phyloP scores from a whole-genome alignment of 495 filamentous ascomycete genomes.

The Pyrenopolyporus hunteri region DNA sequence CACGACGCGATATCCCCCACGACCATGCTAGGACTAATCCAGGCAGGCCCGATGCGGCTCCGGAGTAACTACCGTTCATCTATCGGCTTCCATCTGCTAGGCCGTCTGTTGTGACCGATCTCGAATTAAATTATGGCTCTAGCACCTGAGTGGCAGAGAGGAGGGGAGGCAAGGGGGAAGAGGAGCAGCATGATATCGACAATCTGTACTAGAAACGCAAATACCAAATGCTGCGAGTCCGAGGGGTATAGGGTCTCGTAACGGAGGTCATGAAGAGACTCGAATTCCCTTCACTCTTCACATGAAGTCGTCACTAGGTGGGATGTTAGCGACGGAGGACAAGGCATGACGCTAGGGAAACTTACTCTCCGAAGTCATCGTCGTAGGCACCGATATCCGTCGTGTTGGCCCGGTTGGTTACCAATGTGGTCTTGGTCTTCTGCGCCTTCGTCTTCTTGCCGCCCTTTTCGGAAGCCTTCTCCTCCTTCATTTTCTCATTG shows the following conservation, averaged over 20 bases:
- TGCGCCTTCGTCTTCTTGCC: constrained; percentile 95
- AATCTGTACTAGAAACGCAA: constrained; percentile 11
- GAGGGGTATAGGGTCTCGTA: constrained; percentile 10
- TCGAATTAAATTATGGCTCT: background rate
- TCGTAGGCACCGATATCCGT: constrained; percentile 78
- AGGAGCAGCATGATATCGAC: constrained; percentile 5
- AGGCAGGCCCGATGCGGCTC: background rate
- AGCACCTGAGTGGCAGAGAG: background rate
- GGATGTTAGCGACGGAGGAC: constrained; percentile 28
- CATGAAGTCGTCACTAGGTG: constrained; percentile 57
- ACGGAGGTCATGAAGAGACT: constrained; percentile 11
- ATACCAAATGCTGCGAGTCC: constrained; percentile 4
- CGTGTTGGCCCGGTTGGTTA: constrained; percentile 68
- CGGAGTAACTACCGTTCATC: background rate
- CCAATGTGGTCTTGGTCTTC: constrained; percentile 88
- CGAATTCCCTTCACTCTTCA: constrained; percentile 41
- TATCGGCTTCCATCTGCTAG: background rate
- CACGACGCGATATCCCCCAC: constrained; percentile 4
- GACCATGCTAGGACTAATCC: background rate
- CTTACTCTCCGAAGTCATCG: constrained; percentile 79
- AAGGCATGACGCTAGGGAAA: constrained; percentile 15
- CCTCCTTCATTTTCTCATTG: constrained; percentile 99
- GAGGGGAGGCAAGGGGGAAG: background rate
- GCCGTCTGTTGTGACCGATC: background rate
- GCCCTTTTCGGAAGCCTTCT: constrained; percentile 92